Conservation (phyloP, 106 monocot species). For the Dioscorea zingiberensis region DNA sequence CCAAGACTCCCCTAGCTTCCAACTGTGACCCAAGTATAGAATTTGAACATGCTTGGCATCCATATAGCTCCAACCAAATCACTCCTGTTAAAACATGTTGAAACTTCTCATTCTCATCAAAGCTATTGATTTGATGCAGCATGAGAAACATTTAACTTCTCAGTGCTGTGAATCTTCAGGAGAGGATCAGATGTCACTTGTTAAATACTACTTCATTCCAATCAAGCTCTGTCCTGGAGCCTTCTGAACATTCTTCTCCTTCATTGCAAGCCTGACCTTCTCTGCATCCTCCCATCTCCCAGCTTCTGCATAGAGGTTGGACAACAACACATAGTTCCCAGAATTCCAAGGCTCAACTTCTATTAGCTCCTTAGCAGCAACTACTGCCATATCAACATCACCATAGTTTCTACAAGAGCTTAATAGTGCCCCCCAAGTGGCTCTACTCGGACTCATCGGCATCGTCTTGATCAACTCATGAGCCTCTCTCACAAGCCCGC, state of each 20-base stretch:
- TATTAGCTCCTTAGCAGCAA: conserved; percentile 19
- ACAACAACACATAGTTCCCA: conserved; percentile 28
- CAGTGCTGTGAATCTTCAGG: no score
- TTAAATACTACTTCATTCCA: background rate
- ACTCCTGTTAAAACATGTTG: no score
- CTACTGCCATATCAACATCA: conserved; percentile 16
- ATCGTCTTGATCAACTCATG: conserved; percentile 19
- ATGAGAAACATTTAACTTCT: no score
- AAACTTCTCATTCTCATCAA: no score
- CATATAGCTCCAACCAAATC: no score
- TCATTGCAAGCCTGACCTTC: conserved; percentile 21
- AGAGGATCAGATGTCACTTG: no score
- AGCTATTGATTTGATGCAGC: no score
- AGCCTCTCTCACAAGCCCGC: conserved; percentile 27
- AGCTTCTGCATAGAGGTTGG: conserved; percentile 28
- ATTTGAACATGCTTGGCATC: no score
- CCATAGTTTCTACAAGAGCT: conserved; percentile 20
- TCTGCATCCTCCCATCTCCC: conserved; percentile 31
- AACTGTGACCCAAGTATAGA: no score
- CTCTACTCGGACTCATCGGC: conserved; percentile 18
- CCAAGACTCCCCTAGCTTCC: no score
- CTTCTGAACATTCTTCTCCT: conserved; percentile 16
- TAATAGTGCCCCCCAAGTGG: conserved; percentile 32
- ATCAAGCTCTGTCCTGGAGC: conserved; percentile 15
- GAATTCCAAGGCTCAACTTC: conserved; percentile 26